Conservation (phyloP, 129 eudicot genomes). For the Sambucus nigra region DNA sequence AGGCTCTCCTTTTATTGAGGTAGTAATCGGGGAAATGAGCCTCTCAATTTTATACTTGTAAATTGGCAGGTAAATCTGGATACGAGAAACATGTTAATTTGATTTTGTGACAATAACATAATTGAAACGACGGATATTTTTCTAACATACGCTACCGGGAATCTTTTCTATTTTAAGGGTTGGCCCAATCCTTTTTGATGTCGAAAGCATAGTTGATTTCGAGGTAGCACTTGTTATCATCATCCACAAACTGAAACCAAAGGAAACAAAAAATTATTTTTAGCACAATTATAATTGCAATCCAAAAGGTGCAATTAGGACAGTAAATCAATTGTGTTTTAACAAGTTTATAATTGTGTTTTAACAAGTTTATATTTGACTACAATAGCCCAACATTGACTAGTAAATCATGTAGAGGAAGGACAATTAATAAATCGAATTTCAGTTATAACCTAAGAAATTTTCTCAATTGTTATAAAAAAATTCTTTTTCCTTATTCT, state of each 20-base stretch:
- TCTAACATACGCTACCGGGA: slow-evolving; percentile 9
- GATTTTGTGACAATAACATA: background rate
- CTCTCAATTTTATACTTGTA: slow-evolving; percentile 10
- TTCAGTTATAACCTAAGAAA: too few relatives aligned
- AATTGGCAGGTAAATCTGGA: background rate
- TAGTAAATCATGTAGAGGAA: too few relatives aligned
- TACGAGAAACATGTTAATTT: background rate
- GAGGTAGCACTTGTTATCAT: slow-evolving; percentile 81
- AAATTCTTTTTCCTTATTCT: too few relatives aligned
- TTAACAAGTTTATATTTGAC: too few relatives aligned
- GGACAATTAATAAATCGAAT: too few relatives aligned
- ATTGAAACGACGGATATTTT: background rate
- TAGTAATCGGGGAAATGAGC: slow-evolving; percentile 11
- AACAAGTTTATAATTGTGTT: too few relatives aligned
- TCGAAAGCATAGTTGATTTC: slow-evolving; percentile 75
- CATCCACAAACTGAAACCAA: slow-evolving; percentile 63
- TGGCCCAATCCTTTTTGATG: slow-evolving; percentile 74
- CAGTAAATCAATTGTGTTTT: background rate
- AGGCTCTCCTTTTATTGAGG: slow-evolving; percentile 27
- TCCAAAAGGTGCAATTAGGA: background rate
- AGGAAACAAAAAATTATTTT: background rate
- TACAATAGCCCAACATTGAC: too few relatives aligned
- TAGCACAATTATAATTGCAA: too few relatives aligned
- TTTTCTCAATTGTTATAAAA: too few relatives aligned
- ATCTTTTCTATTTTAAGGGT: background rate